Percentiles rank a stretch among this genome's conserved stretches.
Evolutionary conservation across 805 yeast genomes (phyloP).

Genomic region (Sugiyamaella floridensis): DNA sequence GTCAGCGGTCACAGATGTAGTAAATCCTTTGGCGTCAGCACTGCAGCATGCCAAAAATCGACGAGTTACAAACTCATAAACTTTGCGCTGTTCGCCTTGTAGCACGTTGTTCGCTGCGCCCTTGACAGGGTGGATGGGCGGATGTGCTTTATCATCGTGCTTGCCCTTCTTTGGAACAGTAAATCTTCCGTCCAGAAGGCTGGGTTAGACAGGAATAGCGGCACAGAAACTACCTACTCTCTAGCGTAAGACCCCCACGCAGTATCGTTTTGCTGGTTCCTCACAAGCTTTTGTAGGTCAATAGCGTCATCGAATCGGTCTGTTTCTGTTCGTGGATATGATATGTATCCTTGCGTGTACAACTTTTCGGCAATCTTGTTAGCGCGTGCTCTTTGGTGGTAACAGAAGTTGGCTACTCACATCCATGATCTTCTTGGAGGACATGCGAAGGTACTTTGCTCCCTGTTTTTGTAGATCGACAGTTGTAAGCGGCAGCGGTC

Average conservation of each 20-base stretch:
- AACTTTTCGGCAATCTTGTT: conserved; percentile 61
- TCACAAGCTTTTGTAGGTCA: conserved; percentile 58
- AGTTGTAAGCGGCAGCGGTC: conserved; percentile 89
- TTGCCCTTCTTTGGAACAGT: conserved; percentile 70
- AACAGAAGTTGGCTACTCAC: not conserved
- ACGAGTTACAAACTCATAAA: conserved; percentile 80
- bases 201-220: conserved; percentile 1
- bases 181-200: conserved; percentile 41
- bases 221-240: not conserved
- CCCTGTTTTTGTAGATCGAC: conserved; percentile 89
- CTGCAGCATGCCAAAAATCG: conserved; percentile 90
- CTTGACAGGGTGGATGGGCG: conserved; percentile 88
- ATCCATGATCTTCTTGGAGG: conserved; percentile 71
- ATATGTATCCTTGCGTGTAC: conserved; percentile 77
- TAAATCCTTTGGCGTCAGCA: conserved; percentile 75
- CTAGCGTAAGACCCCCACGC: conserved; percentile 72
- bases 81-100: conserved; percentile 47
- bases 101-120: conserved; percentile 27
- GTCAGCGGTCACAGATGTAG: conserved; percentile 51
- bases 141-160: conserved; percentile 93
- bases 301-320: conserved; percentile 73
- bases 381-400: too few species aligned
- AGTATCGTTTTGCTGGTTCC: conserved; percentile 48
- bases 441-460: conserved; percentile 60
- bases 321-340: conserved; percentile 97